phyloP scores from a whole-genome alignment of 176 grass and related monocot genomes.

The Musa beccarii region DNA sequence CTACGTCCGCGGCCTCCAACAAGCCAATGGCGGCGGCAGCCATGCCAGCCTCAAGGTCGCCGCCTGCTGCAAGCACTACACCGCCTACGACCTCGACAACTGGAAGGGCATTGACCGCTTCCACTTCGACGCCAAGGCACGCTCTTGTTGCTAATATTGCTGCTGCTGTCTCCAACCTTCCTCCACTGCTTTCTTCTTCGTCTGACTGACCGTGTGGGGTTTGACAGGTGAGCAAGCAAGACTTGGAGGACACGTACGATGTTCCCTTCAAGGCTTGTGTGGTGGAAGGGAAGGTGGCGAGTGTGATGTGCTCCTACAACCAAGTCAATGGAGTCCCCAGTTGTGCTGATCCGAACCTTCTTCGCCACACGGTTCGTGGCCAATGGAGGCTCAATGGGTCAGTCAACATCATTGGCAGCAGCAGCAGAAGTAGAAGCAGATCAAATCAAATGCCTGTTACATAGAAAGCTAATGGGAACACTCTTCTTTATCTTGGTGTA shows the following conservation, averaged over 20 bases:
- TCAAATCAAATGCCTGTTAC: not conserved
- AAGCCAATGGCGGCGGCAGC: constrained; percentile 17
- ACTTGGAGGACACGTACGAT: constrained; percentile 86
- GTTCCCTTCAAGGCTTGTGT: constrained; percentile 77
- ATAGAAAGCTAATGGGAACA: not conserved
- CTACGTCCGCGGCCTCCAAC: constrained; percentile 74
- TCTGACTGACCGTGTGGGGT: no score
- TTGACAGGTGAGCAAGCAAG: constrained; percentile 38
- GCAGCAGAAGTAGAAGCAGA: no score
- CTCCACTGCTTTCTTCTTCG: not conserved
- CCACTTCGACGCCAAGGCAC: constrained; percentile 75
- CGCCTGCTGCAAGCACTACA: constrained; percentile 98
- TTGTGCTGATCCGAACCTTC: constrained; percentile 55
- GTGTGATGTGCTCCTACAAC: constrained; percentile 96
- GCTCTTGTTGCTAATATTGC: not conserved
- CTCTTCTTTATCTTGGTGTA: not conserved
- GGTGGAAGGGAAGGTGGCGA: constrained; percentile 35
- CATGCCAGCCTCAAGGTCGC: constrained; percentile 53
- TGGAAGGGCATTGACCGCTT: constrained; percentile 57
- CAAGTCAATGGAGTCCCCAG: constrained; percentile 88
- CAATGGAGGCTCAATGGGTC: constrained; percentile 44
- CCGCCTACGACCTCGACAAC: constrained; percentile 85
- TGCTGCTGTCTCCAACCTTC: not conserved
- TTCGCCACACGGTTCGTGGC: constrained; percentile 28
- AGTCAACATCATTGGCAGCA: not conserved